Evolutionary conservation across 495 filamentous ascomycete species (phyloP), one percentile per base, ranked within the genome.

Genomic region (Friedmanniomyces simplex): DNA sequence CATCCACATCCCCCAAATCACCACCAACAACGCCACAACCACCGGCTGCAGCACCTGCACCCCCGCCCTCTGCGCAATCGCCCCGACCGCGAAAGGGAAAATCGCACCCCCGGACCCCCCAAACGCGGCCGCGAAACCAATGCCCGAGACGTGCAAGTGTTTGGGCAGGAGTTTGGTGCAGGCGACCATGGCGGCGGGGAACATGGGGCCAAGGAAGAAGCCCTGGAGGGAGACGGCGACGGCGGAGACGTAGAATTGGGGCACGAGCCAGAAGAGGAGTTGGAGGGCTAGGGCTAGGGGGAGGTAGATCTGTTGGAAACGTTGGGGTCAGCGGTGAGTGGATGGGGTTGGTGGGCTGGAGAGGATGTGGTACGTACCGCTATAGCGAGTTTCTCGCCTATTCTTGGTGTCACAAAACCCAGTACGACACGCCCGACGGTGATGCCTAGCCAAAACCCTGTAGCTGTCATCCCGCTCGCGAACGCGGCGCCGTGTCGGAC

Each of bases 1-100:
- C 59, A 74, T 49, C 73, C 73, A 74, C 42, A 73, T 37, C 47
- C 30, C 52, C 58, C 67, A 64, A 45, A 70, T 67, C 47, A 68
- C 66, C 21, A 71, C 79, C 21, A 89, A 72, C 47, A 91, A 67
- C 22, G 78, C 85, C 67, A 93, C 71, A 52, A 84, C 77, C 61
- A 91, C 79, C 14, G 88, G 88, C 71, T 90, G 87, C 62, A 91
- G 62, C 12, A 90, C 86, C 65, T 82, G 69, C 10, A 93, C 88
- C 16, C 89, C 89, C 67, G 80, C 85, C 16, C 77, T 79, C 68
- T 93, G 84, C 7, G 88, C 89, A 69, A 94, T 85, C 0, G 87
- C 87, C 1, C 89, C 89, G 0, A 95, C 85, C 0, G 80, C 85
- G 67, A 95, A 95, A 0, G 89, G 89, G 49, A 95, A 80, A 16